Percentiles rank a stretch among this genome's conserved stretches.
Evolutionary conservation across 2,329 filamentous ascomycete genomes (phyloP).

Genomic region (Lachnellula subtilissima): DNA sequence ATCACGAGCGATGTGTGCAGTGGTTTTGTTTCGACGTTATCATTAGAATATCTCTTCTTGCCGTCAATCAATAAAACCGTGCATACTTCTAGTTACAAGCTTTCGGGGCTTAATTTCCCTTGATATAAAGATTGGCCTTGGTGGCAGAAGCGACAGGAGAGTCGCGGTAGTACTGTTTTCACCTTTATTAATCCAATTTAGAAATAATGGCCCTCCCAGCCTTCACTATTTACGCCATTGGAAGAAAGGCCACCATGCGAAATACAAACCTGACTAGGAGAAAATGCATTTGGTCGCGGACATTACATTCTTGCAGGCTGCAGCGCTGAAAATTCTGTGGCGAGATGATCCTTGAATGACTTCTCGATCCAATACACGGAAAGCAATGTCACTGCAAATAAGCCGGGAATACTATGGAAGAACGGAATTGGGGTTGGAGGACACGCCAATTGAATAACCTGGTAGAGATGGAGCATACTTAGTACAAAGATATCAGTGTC

Average conservation of each 20-base stretch:
- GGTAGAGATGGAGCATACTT: constrained; percentile 38
- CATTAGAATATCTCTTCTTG: no score
- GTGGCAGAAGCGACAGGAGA: no score
- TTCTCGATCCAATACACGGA: constrained; percentile 38
- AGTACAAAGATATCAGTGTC: constrained; percentile 41
- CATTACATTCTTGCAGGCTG: constrained; percentile 38
- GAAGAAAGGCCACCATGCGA: constrained; percentile 27
- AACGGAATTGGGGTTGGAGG: constrained; percentile 13
- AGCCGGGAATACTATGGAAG: constrained; percentile 11
- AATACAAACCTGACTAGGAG: constrained; percentile 28
- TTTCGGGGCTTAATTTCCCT: no score
- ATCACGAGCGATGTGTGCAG: no score
- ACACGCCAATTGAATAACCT: constrained; percentile 22
- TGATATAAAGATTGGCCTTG: no score
- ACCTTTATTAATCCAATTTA: no score
- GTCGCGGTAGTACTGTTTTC: no score
- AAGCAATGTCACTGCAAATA: constrained; percentile 19
- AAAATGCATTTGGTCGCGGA: constrained; percentile 30
- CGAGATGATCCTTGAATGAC: constrained; percentile 40
- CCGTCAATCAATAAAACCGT: no score
- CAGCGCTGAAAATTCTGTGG: constrained; percentile 42
- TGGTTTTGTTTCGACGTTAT: no score
- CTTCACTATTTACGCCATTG: constrained; percentile 29
- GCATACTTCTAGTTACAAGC: no score
- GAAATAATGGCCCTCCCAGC: constrained; percentile 16